Percentiles rank a stretch among this genome's conserved stretches.
These are phyloP conservation scores for Coniferiporia weirii DNA, from an alignment of 1,284 basidiomycete genomes.

Conservation along the genomic window DNA sequence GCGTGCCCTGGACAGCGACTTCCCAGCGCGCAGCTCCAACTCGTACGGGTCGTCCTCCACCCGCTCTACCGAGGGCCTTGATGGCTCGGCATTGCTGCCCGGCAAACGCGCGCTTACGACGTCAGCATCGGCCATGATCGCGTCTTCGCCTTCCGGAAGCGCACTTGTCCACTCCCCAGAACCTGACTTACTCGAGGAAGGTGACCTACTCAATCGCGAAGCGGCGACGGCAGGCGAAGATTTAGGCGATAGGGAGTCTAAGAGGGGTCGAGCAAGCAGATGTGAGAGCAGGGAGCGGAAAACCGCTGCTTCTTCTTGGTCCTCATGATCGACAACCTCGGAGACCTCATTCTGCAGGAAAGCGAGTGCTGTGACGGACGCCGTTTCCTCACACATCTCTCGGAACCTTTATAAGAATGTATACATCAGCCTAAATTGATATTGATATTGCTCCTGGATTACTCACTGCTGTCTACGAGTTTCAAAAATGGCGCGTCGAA, in stretches of 20 bases:
- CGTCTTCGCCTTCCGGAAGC: slow-evolving; percentile 31
- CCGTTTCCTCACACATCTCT: slow-evolving; percentile 66
- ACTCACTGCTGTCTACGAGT: slow-evolving; percentile 67
- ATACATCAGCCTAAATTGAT: background rate
- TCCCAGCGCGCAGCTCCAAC: slow-evolving; percentile 21
- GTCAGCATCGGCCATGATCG: slow-evolving; percentile 29
- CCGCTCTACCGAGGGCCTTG: slow-evolving; percentile 17
- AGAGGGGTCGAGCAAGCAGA: slow-evolving; percentile 41
- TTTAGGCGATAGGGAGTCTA: background rate
- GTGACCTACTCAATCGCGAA: slow-evolving; percentile 4
- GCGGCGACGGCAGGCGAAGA: background rate
- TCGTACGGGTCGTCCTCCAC: slow-evolving; percentile 38
- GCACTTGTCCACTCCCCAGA: slow-evolving; percentile 17
- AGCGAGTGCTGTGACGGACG: slow-evolving; percentile 59
- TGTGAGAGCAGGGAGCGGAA: slow-evolving; percentile 67
- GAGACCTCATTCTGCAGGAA: slow-evolving; percentile 69
- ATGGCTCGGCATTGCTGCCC: background rate
- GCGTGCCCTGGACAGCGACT: slow-evolving; percentile 30
- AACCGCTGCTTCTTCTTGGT: slow-evolving; percentile 51
- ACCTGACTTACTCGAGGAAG: slow-evolving; percentile 17
- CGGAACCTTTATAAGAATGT: slow-evolving; percentile 49
- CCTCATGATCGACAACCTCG: slow-evolving; percentile 61
- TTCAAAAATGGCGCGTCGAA: slow-evolving; percentile 53
- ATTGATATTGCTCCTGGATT: background rate
- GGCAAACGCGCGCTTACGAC: background rate